phyloP scores from a whole-genome alignment of 345 rosid species.

The Excoecaria cochinchinensis region DNA sequence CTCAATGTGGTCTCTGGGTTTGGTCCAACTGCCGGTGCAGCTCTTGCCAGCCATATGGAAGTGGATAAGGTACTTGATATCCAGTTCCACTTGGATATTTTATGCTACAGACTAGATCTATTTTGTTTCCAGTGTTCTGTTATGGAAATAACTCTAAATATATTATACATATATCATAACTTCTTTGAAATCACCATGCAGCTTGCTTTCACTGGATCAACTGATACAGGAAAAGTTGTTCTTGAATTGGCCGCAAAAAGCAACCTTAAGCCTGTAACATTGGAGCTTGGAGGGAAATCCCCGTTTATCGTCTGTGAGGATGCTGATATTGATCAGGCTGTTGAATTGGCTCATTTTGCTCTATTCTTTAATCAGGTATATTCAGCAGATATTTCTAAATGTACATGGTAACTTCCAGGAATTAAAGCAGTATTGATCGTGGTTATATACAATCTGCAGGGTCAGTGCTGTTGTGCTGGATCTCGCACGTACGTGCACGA shows the following conservation, averaged over 20 bases:
- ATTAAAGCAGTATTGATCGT: neutral
- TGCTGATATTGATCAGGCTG: slow-evolving; percentile 89
- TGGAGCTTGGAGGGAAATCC: slow-evolving; percentile 98
- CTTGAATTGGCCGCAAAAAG: slow-evolving; percentile 72
- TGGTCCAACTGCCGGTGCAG: slow-evolving; percentile 88
- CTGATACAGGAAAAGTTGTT: slow-evolving; percentile 62
- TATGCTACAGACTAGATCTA: neutral
- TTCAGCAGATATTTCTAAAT: slow-evolving; percentile 6
- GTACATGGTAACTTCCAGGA: neutral
- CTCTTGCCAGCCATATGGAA: slow-evolving; percentile 87
- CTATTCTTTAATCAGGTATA: slow-evolving; percentile 89
- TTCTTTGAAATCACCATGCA: slow-evolving; percentile 31
- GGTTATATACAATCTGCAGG: slow-evolving; percentile 44
- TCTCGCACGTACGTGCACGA: slow-evolving; percentile 96
- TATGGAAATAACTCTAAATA: neutral
- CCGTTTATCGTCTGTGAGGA: slow-evolving; percentile 93
- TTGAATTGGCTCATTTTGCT: slow-evolving; percentile 76
- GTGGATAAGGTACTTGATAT: slow-evolving; percentile 68
- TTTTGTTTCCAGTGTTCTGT: neutral
- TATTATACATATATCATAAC: neutral
- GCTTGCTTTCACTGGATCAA: slow-evolving; percentile 97
- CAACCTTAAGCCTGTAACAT: slow-evolving; percentile 87
- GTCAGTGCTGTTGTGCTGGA: slow-evolving; percentile 95
- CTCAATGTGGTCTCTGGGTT: slow-evolving; percentile 81
- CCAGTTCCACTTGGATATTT: neutral